Conservation (phyloP, 2,329 filamentous ascomycete species). For the Ceratocystis cacaofunesta region DNA sequence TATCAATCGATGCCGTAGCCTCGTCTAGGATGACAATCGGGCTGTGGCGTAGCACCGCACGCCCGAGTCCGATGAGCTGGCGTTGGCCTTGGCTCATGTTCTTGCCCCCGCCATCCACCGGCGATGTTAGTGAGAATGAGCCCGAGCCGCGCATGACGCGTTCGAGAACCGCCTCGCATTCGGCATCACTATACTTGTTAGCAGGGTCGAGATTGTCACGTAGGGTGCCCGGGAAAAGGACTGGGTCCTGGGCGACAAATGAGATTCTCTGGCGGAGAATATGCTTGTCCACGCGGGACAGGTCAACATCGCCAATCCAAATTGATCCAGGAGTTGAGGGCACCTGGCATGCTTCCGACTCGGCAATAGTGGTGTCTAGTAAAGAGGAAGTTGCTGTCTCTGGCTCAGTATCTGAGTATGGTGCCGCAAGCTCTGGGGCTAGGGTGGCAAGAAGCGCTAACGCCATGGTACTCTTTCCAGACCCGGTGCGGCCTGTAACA, state of each 20-base stretch:
- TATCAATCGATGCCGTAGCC: conserved; percentile 49
- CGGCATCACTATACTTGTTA: conserved; percentile 38
- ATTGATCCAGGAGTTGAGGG: conserved; percentile 31
- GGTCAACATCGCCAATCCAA: conserved; percentile 38
- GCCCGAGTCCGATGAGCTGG: conserved; percentile 45
- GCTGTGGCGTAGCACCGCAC: conserved; percentile 44
- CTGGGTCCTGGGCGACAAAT: conserved; percentile 50
- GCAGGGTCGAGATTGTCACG: conserved; percentile 56
- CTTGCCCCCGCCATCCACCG: conserved; percentile 43
- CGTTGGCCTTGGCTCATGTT: conserved; percentile 49
- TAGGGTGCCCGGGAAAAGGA: conserved; percentile 43
- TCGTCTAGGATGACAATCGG: conserved; percentile 50
- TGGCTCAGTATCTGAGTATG: conserved; percentile 8
- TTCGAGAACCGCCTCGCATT: conserved; percentile 37
- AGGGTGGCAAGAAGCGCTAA: conserved; percentile 44
- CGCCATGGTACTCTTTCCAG: conserved; percentile 68
- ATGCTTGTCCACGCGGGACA: conserved; percentile 39
- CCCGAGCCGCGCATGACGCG: conserved; percentile 30
- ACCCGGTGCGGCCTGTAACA: conserved; percentile 70
- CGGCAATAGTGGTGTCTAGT: conserved; percentile 5
- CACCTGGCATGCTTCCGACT: background rate
- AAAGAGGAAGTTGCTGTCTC: background rate
- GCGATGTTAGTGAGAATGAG: conserved; percentile 34
- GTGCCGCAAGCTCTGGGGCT: conserved; percentile 26
- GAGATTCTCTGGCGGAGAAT: conserved; percentile 42